Evolutionary conservation across 352 stramenopile genomes (phyloP).

Genomic region (Pythium dissimile): DNA sequence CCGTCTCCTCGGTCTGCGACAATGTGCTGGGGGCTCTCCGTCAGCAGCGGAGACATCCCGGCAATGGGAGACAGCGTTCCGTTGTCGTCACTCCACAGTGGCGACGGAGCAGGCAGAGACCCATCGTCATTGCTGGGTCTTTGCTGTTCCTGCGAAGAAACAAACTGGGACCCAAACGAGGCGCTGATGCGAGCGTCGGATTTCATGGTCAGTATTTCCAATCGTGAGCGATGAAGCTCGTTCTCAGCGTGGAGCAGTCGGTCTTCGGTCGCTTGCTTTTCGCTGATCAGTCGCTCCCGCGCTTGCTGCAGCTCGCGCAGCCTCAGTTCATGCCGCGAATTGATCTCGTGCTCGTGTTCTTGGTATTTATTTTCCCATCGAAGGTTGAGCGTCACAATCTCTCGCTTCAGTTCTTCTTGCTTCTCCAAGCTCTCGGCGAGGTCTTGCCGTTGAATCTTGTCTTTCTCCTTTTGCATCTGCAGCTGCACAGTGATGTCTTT

Average conservation of each 20-base stretch:
- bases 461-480: slow-evolving; percentile 54
- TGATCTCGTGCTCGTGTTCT: slow-evolving; percentile 55
- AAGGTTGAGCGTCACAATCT: slow-evolving; percentile 62
- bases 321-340: slow-evolving; percentile 38
- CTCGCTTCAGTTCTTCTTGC: slow-evolving; percentile 57
- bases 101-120: slow-evolving; percentile 29
- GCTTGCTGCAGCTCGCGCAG: slow-evolving; percentile 50
- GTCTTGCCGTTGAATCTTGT: slow-evolving; percentile 56
- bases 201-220: slow-evolving; percentile 45
- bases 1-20: not conserved
- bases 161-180: slow-evolving; percentile 33
- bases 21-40: slow-evolving; percentile 30
- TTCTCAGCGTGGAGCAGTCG: slow-evolving; percentile 56
- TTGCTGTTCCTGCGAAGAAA: not conserved
- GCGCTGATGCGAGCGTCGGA: slow-evolving; percentile 41
- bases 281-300: slow-evolving; percentile 45
- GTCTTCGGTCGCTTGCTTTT: slow-evolving; percentile 63
- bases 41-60: slow-evolving; percentile 47
- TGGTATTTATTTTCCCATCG: slow-evolving; percentile 69
- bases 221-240: slow-evolving; percentile 49
- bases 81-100: slow-evolving; percentile 68
- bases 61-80: slow-evolving; percentile 48
- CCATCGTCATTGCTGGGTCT: slow-evolving; percentile 7
- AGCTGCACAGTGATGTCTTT: slow-evolving; percentile 44
- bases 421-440: slow-evolving; percentile 47